Evolutionary conservation across 768 basidiomycete genomes (phyloP).

Genomic region (Rhizopogon roseolus): DNA sequence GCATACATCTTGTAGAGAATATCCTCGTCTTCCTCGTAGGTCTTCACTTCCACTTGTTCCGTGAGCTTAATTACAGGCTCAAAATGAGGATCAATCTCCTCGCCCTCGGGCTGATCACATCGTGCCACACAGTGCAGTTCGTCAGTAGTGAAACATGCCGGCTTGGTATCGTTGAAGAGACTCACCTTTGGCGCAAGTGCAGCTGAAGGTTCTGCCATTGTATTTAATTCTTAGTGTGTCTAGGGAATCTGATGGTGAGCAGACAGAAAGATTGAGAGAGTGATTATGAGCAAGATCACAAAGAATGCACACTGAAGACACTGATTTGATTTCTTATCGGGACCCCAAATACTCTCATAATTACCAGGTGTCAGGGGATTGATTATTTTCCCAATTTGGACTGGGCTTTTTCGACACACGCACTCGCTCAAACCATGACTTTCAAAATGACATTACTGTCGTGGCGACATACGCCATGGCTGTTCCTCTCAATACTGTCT

Average conservation of each 20-base stretch:
- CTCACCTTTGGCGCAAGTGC: slow-evolving; percentile 70
- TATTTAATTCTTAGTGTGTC: slow-evolving; percentile 6
- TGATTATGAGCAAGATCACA: slow-evolving; percentile 1
- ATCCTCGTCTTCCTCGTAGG: slow-evolving; percentile 90
- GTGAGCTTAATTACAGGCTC: slow-evolving; percentile 97
- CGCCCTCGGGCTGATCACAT: slow-evolving; percentile 37
- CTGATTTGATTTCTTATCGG: slow-evolving; percentile 7
- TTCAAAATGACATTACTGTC: slow-evolving; percentile 27
- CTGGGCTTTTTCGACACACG: not conserved
- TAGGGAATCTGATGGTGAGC: not conserved
- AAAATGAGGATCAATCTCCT: slow-evolving; percentile 86
- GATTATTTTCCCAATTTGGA: not conserved
- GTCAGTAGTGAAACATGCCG: not conserved
- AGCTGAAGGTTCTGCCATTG: slow-evolving; percentile 57
- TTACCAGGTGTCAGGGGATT: slow-evolving; percentile 23
- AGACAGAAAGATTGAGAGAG: not conserved
- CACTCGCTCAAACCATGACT: not conserved
- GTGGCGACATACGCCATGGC: slow-evolving; percentile 31
- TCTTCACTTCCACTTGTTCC: slow-evolving; percentile 93
- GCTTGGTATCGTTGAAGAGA: slow-evolving; percentile 19
- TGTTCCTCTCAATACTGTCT: slow-evolving; percentile 35
- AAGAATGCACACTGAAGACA: slow-evolving; percentile 6
- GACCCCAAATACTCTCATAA: not conserved
- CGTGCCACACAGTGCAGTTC: not conserved
- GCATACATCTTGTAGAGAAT: slow-evolving; percentile 94